A percentile compares a stretch with the other conserved stretches of the same genome.
Conservation (phyloP, 2,329 filamentous ascomycete genomes). For the Elsinoe arachidis region DNA sequence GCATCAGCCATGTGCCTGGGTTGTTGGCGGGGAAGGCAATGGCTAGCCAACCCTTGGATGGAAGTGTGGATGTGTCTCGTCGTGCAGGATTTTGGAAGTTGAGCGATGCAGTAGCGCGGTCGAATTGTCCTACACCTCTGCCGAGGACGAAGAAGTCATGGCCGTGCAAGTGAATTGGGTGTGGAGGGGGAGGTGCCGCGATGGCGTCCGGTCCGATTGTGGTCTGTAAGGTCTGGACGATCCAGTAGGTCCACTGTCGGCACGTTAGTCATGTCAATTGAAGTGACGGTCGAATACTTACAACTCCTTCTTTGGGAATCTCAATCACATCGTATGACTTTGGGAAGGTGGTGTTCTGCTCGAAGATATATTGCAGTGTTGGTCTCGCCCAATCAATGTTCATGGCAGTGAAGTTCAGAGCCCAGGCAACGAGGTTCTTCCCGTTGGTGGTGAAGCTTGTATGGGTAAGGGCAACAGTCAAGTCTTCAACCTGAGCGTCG, state of each 20-base stretch:
- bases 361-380: slow-evolving; percentile 36
- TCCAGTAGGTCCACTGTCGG: slow-evolving; percentile 38
- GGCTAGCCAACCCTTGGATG: slow-evolving; percentile 38
- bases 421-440: slow-evolving; percentile 32
- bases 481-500: slow-evolving; percentile 23
- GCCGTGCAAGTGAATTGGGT: slow-evolving; percentile 23
- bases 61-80: slow-evolving; percentile 42
- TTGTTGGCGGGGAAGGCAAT: slow-evolving; percentile 46
- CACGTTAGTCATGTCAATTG: slow-evolving; percentile 16
- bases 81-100: slow-evolving; percentile 38
- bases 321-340: slow-evolving; percentile 33
- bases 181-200: slow-evolving; percentile 15
- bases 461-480: slow-evolving; percentile 27
- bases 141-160: slow-evolving; percentile 30
- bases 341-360: slow-evolving; percentile 34
- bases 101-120: slow-evolving; percentile 23
- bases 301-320: slow-evolving; percentile 26
- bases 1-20: slow-evolving; percentile 46
- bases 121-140: slow-evolving; percentile 21
- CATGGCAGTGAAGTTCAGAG: slow-evolving; percentile 31
- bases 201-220: slow-evolving; percentile 3
- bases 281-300: slow-evolving; percentile 12
- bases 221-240: slow-evolving; percentile 35
- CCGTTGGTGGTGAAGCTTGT: slow-evolving; percentile 29
- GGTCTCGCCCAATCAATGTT: slow-evolving; percentile 37